These are phyloP conservation scores for Fomes fomentarius DNA, from an alignment of 1,284 basidiomycete genomes.

Conservation along the genomic window DNA sequence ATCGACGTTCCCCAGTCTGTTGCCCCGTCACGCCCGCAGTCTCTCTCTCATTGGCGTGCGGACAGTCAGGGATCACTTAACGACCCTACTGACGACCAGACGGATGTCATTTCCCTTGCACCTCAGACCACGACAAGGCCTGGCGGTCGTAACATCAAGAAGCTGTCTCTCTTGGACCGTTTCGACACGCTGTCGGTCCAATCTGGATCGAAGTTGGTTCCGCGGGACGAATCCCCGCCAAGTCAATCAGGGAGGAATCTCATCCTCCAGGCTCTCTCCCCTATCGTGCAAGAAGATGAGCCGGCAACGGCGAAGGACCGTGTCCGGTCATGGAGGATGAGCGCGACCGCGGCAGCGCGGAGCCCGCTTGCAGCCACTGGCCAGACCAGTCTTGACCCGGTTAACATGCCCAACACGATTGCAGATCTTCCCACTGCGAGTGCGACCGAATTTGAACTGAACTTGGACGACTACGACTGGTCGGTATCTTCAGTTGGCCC, in stretches of 20 bases:
- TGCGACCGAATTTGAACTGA: slow-evolving; percentile 42
- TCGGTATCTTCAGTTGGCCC: slow-evolving; percentile 71
- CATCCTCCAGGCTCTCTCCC: slow-evolving; percentile 44
- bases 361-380: slow-evolving; percentile 53
- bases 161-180: slow-evolving; percentile 69
- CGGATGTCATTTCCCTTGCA: slow-evolving; percentile 33
- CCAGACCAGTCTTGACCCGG: slow-evolving; percentile 55
- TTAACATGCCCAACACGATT: slow-evolving; percentile 54
- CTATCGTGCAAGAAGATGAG: slow-evolving; percentile 64
- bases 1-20: slow-evolving; percentile 47
- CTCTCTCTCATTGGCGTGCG: slow-evolving; percentile 50
- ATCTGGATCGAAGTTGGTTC: slow-evolving; percentile 33
- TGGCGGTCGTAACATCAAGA: slow-evolving; percentile 58
- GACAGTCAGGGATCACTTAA: slow-evolving; percentile 60
- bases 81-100: slow-evolving; percentile 45
- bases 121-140: slow-evolving; percentile 26
- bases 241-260: slow-evolving; percentile 30
- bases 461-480: slow-evolving; percentile 70
- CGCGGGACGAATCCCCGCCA: slow-evolving; percentile 29
- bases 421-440: slow-evolving; percentile 39
- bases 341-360: slow-evolving; percentile 46
- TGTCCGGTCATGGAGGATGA: slow-evolving; percentile 68
- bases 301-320: slow-evolving; percentile 51
- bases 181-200: slow-evolving; percentile 49
- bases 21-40: slow-evolving; percentile 42